These are phyloP conservation scores for Colletotrichum salicis DNA, from an alignment of 2,329 filamentous ascomycete species.

Conservation along the genomic window DNA sequence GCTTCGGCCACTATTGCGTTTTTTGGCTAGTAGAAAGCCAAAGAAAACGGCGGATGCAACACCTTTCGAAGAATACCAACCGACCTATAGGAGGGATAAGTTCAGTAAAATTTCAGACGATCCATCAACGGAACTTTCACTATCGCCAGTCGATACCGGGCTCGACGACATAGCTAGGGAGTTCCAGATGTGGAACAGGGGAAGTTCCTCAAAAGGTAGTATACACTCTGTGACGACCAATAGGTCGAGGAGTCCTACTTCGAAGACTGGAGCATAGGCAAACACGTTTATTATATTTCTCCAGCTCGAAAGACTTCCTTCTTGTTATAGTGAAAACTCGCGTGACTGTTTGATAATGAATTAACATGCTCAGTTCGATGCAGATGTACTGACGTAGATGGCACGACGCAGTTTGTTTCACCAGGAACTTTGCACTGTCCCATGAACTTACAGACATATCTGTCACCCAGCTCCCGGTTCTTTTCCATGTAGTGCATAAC, in stretches of 20 bases:
- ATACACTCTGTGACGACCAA: background rate
- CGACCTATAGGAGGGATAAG: background rate
- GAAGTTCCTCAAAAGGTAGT: background rate
- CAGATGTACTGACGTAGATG: too few species aligned
- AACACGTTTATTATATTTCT: too few species aligned
- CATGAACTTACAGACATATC: too few species aligned
- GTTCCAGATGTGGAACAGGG: background rate
- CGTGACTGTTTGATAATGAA: too few species aligned
- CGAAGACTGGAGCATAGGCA: background rate
- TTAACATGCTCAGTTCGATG: too few species aligned
- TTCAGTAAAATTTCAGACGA: background rate
- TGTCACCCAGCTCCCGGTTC: too few species aligned
- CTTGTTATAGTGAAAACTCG: too few species aligned
- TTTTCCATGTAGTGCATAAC: too few species aligned
- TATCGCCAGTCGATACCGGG: background rate
- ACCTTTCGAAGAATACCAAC: background rate
- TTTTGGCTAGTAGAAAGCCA: background rate
- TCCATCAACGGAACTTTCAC: background rate
- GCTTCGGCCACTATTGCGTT: background rate
- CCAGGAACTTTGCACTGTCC: too few species aligned
- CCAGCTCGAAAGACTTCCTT: too few species aligned
- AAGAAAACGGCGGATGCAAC: background rate
- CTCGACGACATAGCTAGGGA: background rate
- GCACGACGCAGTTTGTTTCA: too few species aligned
- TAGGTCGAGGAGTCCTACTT: background rate